These are phyloP conservation scores for Cyberlindnera maritima DNA, from an alignment of 805 yeast species.

Conservation along the genomic window DNA sequence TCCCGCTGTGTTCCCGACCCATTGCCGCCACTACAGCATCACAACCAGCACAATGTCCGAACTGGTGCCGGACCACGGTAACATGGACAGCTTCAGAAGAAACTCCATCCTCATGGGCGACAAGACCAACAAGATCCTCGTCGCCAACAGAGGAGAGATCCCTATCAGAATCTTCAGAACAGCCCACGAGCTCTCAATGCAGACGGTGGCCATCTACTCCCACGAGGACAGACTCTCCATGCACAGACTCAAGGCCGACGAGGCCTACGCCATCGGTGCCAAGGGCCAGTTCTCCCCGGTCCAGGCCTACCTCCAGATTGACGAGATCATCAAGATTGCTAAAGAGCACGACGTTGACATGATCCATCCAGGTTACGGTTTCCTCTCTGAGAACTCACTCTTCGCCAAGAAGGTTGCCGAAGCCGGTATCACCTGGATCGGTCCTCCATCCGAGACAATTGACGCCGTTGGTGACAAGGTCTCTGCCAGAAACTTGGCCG, in stretches of 20 bases:
- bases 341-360: conserved; percentile 72
- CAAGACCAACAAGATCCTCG: conserved; percentile 56
- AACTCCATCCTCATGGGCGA: conserved; percentile 39
- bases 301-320: conserved; percentile 92
- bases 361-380: conserved; percentile 94
- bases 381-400: conserved; percentile 86
- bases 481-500: conserved; percentile 86
- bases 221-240: conserved; percentile 93
- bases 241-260: conserved; percentile 94
- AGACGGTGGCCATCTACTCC: conserved; percentile 94
- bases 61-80: conserved; percentile 23
- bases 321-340: conserved; percentile 89
- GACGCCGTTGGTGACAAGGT: conserved; percentile 98
- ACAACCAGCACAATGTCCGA: conserved; percentile 3
- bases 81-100: conserved; percentile 35
- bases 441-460: conserved; percentile 84
- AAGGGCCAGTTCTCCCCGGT: conserved; percentile 92
- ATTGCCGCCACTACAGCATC: too few relatives aligned
- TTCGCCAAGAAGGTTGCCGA: conserved; percentile 90
- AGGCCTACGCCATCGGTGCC: conserved; percentile 87
- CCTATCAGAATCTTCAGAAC: conserved; percentile 91
- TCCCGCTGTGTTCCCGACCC: too few relatives aligned
- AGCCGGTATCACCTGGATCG: conserved; percentile 93
- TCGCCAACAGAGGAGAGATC: conserved; percentile 83
- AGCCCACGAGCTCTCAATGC: conserved; percentile 96